Base-by-base conservation (phyloP, 2,329 filamentous ascomycete genomes). In the Claviceps sp. region DNA sequence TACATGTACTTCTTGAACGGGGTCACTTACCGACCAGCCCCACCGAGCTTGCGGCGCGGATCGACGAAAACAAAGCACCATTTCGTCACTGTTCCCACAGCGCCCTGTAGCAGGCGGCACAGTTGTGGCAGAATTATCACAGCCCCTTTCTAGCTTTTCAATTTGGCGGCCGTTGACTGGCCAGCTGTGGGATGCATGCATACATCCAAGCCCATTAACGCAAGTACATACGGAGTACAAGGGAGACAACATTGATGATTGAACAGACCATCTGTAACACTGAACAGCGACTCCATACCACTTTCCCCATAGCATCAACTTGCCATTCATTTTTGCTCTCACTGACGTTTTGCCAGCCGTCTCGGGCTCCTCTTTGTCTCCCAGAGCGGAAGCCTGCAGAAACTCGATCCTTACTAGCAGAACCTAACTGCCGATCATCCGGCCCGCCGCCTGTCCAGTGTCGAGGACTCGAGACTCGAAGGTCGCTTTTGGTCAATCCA, bases 81-180 rank as follows among this genome's bases (percentile, higher is more conserved):
- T 34, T 34, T 34, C 30, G 24, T 34, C 41, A 20, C 11, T 20
- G 9, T 24, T 22, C 41, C 41, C 20, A 24, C 14, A 18, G 20
- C 11, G 9, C 4, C 9, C 11, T 22, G 11, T 43, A 13, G 16
- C 41, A 30, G 43, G 13, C 45, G 26, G 11, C 49, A 43, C 34
- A 13, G 30, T 5, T 11, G 40, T 37, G 55, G 56, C 55, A 57
- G 56, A 57, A 55, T 54, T 48, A 20, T 47, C 4, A 41, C 49
- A 53, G 50, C 42, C 48, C 47, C 46, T n/a, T 50, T 52, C 47
- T 50, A 44, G 37, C 51, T 50, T 53, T 47, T 47, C 37, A 47
- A 9, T 37, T 40, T 13, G 14, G 43, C 18, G 47, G 18, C 44
- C 40, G n/a, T 42, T 53, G 37, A 48, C 43, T 50, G 51, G 51